These are phyloP conservation scores for Microsporum ferrugineum DNA, from an alignment of 2,329 filamentous ascomycete species.

Conservation along the genomic window DNA sequence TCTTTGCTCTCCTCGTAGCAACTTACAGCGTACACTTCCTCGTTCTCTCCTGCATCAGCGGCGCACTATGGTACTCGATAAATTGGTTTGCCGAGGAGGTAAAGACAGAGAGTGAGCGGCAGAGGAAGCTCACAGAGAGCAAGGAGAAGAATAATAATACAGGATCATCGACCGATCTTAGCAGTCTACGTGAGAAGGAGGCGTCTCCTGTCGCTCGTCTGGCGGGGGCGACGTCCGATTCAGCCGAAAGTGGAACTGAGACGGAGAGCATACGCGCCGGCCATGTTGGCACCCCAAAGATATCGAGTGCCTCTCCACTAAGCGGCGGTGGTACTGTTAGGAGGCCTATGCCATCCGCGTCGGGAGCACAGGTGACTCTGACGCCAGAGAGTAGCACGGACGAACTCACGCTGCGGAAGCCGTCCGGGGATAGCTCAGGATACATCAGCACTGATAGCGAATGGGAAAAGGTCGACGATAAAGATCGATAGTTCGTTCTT, in stretches of 20 bases:
- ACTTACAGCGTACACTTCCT: conserved; percentile 86
- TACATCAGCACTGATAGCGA: conserved; percentile 79
- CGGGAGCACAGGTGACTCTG: conserved; percentile 5
- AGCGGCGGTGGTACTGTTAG: conserved; percentile 5
- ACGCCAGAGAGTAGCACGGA: conserved; percentile 9
- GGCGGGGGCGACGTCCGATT: conserved; percentile 23
- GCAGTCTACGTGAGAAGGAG: conserved; percentile 10
- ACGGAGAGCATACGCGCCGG: conserved; percentile 25
- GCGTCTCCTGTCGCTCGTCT: conserved; percentile 8
- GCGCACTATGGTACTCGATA: conserved; percentile 78
- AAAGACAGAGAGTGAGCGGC: conserved; percentile 24
- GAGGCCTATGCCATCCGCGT: conserved; percentile 36
- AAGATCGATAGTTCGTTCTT: conserved; percentile 33
- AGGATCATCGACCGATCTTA: not conserved
- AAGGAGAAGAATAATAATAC: conserved; percentile 29
- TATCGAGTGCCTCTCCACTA: not conserved
- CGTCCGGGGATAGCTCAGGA: conserved; percentile 38
- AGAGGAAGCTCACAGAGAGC: conserved; percentile 38
- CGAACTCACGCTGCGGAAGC: conserved; percentile 33
- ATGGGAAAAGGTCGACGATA: conserved; percentile 89
- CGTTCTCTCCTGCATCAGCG: conserved; percentile 66
- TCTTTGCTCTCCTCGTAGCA: conserved; percentile 61
- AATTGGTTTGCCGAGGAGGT: conserved; percentile 87
- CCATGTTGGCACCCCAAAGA: conserved; percentile 7
- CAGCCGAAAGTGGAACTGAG: conserved; percentile 36